phyloP scores from a whole-genome alignment of 495 filamentous ascomycete genomes.

The Aspergillus ostianus region DNA sequence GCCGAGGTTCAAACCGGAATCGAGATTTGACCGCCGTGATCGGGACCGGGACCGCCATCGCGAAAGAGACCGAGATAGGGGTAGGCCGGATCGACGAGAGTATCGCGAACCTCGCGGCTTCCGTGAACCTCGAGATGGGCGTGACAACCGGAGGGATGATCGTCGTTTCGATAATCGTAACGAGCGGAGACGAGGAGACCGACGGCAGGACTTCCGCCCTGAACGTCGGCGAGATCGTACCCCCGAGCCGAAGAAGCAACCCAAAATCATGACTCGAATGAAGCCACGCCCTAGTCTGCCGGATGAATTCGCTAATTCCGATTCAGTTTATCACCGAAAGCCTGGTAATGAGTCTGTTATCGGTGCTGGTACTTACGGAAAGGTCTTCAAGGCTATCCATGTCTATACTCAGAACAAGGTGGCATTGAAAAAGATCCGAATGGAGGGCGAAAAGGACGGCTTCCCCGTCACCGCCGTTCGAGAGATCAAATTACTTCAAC shows the following conservation, averaged over 20 bases:
- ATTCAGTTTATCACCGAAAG: slow-evolving; percentile 88
- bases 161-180: slow-evolving; percentile 39
- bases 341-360: slow-evolving; percentile 93
- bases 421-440: slow-evolving; percentile 87
- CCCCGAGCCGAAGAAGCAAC: slow-evolving; percentile 57
- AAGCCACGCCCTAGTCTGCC: slow-evolving; percentile 71
- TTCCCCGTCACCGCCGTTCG: slow-evolving; percentile 96
- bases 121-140: slow-evolving; percentile 50
- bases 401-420: slow-evolving; percentile 89
- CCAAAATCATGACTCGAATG: slow-evolving; percentile 64
- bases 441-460: slow-evolving; percentile 97
- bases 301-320: slow-evolving; percentile 68
- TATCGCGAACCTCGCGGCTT: slow-evolving; percentile 47
- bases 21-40: slow-evolving; percentile 40
- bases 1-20: slow-evolving; percentile 44
- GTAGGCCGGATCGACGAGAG: slow-evolving; percentile 38
- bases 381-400: slow-evolving; percentile 97
- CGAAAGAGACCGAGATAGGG: slow-evolving; percentile 40
- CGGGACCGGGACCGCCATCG: slow-evolving; percentile 38
- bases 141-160: slow-evolving; percentile 46
- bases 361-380: slow-evolving; percentile 91
- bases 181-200: slow-evolving; percentile 36
- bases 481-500: slow-evolving; percentile 94
- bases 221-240: slow-evolving; percentile 43
- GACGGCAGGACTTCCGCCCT: slow-evolving; percentile 34